Evolutionary conservation across 2,329 filamentous ascomycete genomes (phyloP), one percentile per base, ranked within the genome.

Genomic region (Bertia moriformis): DNA sequence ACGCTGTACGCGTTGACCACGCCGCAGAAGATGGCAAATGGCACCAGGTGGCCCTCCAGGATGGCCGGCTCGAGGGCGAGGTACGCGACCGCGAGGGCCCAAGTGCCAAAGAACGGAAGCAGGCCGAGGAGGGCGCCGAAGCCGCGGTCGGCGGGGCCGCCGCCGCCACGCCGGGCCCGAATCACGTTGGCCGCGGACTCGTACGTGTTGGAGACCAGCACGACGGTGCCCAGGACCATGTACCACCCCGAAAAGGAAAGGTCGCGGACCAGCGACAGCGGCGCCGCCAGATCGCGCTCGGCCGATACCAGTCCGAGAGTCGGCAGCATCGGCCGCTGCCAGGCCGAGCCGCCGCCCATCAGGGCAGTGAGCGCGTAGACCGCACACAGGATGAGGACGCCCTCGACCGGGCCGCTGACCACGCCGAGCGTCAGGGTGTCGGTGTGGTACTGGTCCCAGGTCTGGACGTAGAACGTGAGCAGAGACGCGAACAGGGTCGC

Each of bases 401-500:
- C 91, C 61, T 98, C 91, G 27, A 98, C 91, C 3, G 91, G 91
- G 0, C 91, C 91, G 46, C 89, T 95, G 47, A 98, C 71, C 45
- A 96, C 65, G 42, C 91, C 91, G 4, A 98, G 73, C 1, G 87
- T 95, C 37, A 98, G 73, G 3, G 88, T 91, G 59, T 95, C 88
- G 39, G 91, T 98, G 63, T 96, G 89, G 62, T 96, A 98, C 58
- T 96, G 91, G 54, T 98, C 91, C 91, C 91, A 98, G 22, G 91
- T 96, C 58, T 96, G 91, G 32, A 96, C 82, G 59, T 96, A 96
- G 60, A 98, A 98, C n/a, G 91, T 95, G 50, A 93, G 67, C 42
- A 89, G 75, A 4, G 83, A 80, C 48, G 81, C 84, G 61, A 93
- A 94, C 14, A 95, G 71, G 3, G 73, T 77, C 42, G 86, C 63